Percentiles rank a stretch among this genome's conserved stretches.
Evolutionary conservation across 208 protist genomes (phyloP).

Genomic region (Zelonia costaricensis): DNA sequence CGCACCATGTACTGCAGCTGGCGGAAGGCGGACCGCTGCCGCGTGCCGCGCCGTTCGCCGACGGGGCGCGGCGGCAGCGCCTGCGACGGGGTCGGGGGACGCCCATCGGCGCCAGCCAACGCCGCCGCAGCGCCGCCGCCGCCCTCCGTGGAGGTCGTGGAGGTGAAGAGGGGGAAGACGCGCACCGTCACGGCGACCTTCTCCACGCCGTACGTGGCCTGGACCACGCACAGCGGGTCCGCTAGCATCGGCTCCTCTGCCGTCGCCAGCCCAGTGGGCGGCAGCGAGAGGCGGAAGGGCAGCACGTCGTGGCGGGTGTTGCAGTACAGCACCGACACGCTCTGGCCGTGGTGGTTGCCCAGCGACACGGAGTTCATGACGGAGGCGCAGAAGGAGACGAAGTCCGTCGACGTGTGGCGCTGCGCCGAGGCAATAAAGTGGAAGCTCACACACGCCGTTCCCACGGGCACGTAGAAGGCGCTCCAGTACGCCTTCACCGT

Average conservation of each 20-base stretch:
- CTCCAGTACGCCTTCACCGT: slow-evolving; percentile 47
- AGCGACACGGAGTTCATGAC: slow-evolving; percentile 77
- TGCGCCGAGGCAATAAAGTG: slow-evolving; percentile 69
- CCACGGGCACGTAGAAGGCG: slow-evolving; percentile 62
- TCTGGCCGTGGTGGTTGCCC: slow-evolving; percentile 84
- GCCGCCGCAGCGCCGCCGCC: not conserved
- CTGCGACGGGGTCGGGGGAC: slow-evolving; percentile 7
- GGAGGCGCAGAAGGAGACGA: slow-evolving; percentile 64
- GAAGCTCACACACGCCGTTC: slow-evolving; percentile 67
- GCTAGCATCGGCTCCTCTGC: slow-evolving; percentile 76
- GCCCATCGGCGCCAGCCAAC: slow-evolving; percentile 8
- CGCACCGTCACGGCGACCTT: slow-evolving; percentile 33
- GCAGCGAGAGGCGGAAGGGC: slow-evolving; percentile 65
- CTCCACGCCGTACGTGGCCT: slow-evolving; percentile 35
- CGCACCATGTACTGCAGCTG: slow-evolving; percentile 62
- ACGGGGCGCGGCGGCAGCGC: not conserved
- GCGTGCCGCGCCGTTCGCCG: slow-evolving; percentile 13
- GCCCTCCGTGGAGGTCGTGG: not conserved
- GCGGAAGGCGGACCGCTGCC: slow-evolving; percentile 24
- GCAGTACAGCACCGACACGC: slow-evolving; percentile 76
- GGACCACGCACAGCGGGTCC: slow-evolving; percentile 66
- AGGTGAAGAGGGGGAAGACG: slow-evolving; percentile 34
- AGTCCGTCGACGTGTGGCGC: slow-evolving; percentile 65
- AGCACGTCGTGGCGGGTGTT: slow-evolving; percentile 70
- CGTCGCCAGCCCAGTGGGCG: slow-evolving; percentile 32